Conservation (phyloP, 2,329 filamentous ascomycete species). For the Paraconiothyrium brasiliense region DNA sequence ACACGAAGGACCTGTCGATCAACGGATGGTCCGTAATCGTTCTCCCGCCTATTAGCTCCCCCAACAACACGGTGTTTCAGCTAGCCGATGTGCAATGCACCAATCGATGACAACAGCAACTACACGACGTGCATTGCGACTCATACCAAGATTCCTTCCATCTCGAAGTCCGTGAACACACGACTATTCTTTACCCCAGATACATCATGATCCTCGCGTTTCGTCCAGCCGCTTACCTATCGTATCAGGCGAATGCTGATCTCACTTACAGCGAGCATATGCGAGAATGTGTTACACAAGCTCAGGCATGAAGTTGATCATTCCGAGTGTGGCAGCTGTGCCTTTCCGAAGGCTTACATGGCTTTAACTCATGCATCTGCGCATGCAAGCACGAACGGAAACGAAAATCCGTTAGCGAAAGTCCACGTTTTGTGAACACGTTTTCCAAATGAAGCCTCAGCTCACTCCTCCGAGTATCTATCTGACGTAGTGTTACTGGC, state of each 20-base stretch:
- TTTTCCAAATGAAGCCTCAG: conserved; percentile 1
- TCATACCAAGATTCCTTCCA: neutral
- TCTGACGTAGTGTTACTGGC: conserved; percentile 7
- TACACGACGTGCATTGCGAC: neutral
- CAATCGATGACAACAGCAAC: neutral
- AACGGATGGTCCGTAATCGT: neutral
- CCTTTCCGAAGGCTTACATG: conserved; percentile 14
- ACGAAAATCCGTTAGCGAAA: neutral
- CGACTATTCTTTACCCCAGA: neutral
- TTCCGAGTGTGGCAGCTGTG: conserved; percentile 2
- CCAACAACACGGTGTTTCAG: conserved; percentile 14
- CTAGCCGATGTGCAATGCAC: neutral
- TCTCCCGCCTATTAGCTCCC: conserved; percentile 9
- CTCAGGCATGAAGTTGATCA: neutral
- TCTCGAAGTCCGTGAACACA: conserved; percentile 5
- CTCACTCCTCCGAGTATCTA: neutral
- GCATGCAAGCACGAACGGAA: neutral
- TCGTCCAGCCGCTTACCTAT: neutral
- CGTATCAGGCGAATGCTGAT: neutral
- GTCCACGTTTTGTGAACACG: neutral
- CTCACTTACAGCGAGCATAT: conserved; percentile 4
- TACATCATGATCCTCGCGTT: neutral
- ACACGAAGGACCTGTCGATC: conserved; percentile 9
- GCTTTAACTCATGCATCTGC: neutral
- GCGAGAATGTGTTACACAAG: neutral